A percentile compares a stretch with the other conserved stretches of the same genome.
Conservation (phyloP, 129 eudicot genomes). For the Tagetes erecta region DNA sequence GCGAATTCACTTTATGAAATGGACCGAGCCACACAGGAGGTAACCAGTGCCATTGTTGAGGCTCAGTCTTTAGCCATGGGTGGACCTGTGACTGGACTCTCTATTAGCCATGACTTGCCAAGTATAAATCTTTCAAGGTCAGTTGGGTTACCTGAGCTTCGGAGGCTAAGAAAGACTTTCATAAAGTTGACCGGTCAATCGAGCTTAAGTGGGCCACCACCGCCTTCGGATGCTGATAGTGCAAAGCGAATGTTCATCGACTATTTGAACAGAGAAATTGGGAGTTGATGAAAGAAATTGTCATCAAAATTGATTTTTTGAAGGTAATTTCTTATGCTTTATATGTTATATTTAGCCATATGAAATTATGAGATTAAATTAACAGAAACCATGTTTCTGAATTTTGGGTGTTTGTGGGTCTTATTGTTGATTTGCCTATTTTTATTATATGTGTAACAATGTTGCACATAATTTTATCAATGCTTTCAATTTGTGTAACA, state of each 20-base stretch:
- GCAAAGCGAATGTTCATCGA: conserved; percentile 96
- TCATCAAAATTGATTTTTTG: not conserved
- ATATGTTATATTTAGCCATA: not conserved
- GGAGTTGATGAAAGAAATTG: conserved; percentile 45
- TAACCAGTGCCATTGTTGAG: conserved; percentile 65
- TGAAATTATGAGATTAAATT: no score
- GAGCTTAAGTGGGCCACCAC: conserved; percentile 93
- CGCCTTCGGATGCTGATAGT: conserved; percentile 89
- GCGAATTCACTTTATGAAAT: conserved; percentile 91
- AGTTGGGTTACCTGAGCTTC: conserved; percentile 87
- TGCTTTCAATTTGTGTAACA: no score
- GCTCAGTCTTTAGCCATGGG: conserved; percentile 86
- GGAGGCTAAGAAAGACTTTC: conserved; percentile 82
- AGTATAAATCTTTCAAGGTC: conserved; percentile 50
- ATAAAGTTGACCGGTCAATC: conserved; percentile 87
- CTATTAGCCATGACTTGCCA: conserved; percentile 68
- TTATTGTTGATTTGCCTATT: no score
- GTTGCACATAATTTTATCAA: no score
- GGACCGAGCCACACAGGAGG: conserved; percentile 93
- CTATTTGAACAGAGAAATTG: conserved; percentile 87
- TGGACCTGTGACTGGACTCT: conserved; percentile 64
- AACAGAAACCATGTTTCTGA: no score
- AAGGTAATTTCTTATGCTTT: conserved; percentile 9
- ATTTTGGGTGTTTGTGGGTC: no score
- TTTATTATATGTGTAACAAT: no score